These are phyloP conservation scores for Trichoderma aggressivum DNA, from an alignment of 2,329 filamentous ascomycete genomes.

Conservation along the genomic window DNA sequence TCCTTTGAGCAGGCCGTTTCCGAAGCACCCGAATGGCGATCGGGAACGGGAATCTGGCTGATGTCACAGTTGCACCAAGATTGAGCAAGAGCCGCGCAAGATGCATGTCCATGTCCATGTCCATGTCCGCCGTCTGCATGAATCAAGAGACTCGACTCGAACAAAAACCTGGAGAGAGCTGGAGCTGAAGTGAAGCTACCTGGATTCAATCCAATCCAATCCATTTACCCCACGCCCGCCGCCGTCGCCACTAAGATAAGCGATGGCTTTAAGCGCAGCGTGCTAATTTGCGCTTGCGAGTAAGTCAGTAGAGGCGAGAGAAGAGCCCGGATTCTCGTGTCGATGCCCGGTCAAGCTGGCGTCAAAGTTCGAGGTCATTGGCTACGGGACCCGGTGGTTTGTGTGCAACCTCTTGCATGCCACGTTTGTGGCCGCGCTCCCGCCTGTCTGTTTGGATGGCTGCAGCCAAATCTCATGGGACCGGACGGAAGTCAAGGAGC, in stretches of 20 bases:
- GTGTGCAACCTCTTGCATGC: slow-evolving; percentile 2
- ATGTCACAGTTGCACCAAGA: slow-evolving; percentile 16
- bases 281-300: not conserved
- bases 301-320: not conserved
- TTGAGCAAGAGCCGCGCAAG: slow-evolving; percentile 7
- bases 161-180: not conserved
- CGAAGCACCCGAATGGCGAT: slow-evolving; percentile 8
- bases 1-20: not conserved
- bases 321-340: not conserved
- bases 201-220: too few species aligned
- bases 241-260: slow-evolving; percentile 1
- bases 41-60: slow-evolving; percentile 14
- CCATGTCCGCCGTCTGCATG: not conserved
- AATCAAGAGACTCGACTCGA: not conserved
- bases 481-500: slow-evolving; percentile 3
- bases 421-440: slow-evolving; percentile 18
- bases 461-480: slow-evolving; percentile 13
- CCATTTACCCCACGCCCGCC: not conserved
- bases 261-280: not conserved
- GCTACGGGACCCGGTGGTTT: not conserved
- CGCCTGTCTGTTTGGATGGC: slow-evolving; percentile 16
- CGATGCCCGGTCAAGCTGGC: not conserved
- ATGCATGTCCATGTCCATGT: not conserved
- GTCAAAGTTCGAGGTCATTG: not conserved
- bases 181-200: not conserved